Evolutionary conservation across 371 early-diverging fungal genomes (phyloP).

Genomic region (Rhizopus arrhizus): DNA sequence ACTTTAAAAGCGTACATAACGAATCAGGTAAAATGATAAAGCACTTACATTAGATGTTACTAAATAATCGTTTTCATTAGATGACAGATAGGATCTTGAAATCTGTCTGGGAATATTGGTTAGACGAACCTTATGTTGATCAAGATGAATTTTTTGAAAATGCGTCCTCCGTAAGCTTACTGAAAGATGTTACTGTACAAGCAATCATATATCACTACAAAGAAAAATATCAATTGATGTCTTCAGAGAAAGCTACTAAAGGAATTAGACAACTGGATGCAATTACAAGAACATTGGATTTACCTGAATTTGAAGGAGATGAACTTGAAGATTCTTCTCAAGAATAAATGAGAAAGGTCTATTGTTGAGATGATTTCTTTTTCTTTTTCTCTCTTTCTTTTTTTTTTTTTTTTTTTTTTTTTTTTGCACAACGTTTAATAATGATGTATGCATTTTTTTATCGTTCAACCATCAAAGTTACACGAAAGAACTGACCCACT

Average conservation of each 20-base stretch:
- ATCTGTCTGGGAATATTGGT: constrained; percentile 39
- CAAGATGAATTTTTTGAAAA: constrained; percentile 30
- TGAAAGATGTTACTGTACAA: constrained; percentile 29
- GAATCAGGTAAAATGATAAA: constrained; percentile 9
- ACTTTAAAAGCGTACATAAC: not conserved
- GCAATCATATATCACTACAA: constrained; percentile 17
- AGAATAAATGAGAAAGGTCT: too few relatives aligned
- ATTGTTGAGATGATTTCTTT: too few relatives aligned
- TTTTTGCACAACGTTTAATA: too few relatives aligned
- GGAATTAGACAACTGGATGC: constrained; percentile 10
- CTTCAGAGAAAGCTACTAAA: constrained; percentile 10
- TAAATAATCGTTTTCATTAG: constrained; percentile 1
- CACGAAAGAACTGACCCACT: too few relatives aligned
- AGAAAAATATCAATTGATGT: constrained; percentile 7
- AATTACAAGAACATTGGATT: constrained; percentile 11
- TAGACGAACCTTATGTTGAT: constrained; percentile 35
- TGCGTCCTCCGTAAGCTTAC: constrained; percentile 15
- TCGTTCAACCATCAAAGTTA: too few relatives aligned
- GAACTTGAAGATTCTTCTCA: too few relatives aligned
- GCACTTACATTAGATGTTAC: not conserved
- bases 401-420: too few relatives aligned
- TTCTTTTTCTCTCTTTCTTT: too few relatives aligned
- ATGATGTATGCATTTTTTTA: too few relatives aligned
- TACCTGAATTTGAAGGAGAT: constrained; percentile 7
- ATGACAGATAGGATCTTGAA: constrained; percentile 23